Base-by-base conservation (phyloP, 345 rosid genomes). In the Luvunga scandens region DNA sequence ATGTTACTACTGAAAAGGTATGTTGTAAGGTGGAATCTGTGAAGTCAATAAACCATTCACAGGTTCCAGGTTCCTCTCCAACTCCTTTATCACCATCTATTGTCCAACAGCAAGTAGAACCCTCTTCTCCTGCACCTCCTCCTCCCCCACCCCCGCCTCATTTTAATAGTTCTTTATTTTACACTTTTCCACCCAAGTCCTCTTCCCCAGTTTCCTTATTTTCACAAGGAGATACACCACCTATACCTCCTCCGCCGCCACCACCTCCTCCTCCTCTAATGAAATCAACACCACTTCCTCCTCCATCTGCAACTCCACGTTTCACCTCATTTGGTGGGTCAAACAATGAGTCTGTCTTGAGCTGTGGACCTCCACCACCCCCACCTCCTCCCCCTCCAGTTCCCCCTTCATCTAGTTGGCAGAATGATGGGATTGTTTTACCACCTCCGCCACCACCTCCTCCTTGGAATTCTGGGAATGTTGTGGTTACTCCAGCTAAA, bases 361-460 rank as follows among this genome's bases (percentile, higher is more conserved):
- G 81, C 28, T 67, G 63, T 79, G 84, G 62, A 70, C 66, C 80
- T 64, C 74, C 78, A 1, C 82, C 85, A 3, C 87, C 89, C 0
- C 86, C 88, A 1, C 89, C 86, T 3, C 91, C 88, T 21, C 87
- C 91, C 50, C 50, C 50, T 45, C 50, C 50, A 45, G 4, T 45
- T 67, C 88, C 86, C 28, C 70, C 71, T 69, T 42, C 78, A 72
- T 79, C 72, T 39, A 78, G 48, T 75, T 80, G 80, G 76, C 86
- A 69, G 72, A 84, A 81, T 77, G 71, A 28, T 81, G 85, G 71
- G 75, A 77, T 59, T 56, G 75, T 74, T 59, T 73, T 85, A 79
- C 89, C 94, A 34, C 84, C 90, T 8, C 79, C 90, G 9, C 93
- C 90, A 50, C 85, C 86, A 27, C 82, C 89, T 45, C 87, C 90